Evolutionary conservation across 805 yeast species (phyloP).

Genomic region (Sugiyamaella boreocaroliniensis): DNA sequence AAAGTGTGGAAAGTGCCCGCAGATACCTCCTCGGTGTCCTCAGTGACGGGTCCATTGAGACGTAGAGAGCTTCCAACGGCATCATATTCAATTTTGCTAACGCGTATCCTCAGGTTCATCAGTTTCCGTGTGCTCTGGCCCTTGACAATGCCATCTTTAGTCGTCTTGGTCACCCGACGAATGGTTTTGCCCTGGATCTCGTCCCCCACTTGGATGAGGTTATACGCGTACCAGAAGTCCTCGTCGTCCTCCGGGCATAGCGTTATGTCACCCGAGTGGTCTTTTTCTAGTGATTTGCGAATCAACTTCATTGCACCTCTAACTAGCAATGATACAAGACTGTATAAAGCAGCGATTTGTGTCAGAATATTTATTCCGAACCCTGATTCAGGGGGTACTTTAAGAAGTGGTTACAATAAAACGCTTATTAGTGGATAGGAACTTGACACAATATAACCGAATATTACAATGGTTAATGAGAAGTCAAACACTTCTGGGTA

Average conservation of each 20-base stretch:
- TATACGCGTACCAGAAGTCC: constrained; percentile 84
- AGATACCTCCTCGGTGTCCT: constrained; percentile 69
- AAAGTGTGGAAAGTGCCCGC: constrained; percentile 84
- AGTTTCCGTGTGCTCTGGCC: constrained; percentile 45
- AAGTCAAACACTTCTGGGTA: no score
- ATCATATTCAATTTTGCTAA: constrained; percentile 70
- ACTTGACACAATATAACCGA: no score
- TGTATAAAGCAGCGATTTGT: not conserved
- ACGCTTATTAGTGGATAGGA: no score
- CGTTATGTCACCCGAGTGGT: constrained; percentile 57
- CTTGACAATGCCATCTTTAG: constrained; percentile 30
- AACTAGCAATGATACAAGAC: not conserved
- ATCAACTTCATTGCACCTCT: constrained; percentile 47
- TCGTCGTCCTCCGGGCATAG: constrained; percentile 82
- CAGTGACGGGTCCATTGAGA: constrained; percentile 66
- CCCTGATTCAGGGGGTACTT: not conserved
- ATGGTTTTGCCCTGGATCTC: constrained; percentile 61
- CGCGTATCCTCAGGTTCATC: constrained; percentile 51
- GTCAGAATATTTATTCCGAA: not conserved
- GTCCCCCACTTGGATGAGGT: constrained; percentile 71
- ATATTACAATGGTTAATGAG: no score
- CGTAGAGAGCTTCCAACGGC: constrained; percentile 72
- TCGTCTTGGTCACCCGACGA: constrained; percentile 48
- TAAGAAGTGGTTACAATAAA: not conserved
- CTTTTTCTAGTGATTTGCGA: constrained; percentile 46